Conservation (phyloP, 805 yeast species). For the Kazachstania kunashirensis region DNA sequence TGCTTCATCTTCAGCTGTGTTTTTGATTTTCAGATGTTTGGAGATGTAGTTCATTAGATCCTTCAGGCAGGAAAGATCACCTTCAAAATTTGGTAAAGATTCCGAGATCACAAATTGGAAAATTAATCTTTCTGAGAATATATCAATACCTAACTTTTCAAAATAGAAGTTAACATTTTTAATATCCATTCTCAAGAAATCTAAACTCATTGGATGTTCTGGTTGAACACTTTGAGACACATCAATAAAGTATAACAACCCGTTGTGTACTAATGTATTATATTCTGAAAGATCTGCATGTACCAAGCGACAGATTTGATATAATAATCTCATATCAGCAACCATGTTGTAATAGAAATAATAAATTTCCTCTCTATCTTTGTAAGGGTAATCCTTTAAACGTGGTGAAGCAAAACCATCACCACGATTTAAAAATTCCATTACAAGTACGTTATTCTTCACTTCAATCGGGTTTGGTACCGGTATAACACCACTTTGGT, state of each 20-base stretch:
- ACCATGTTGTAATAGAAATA: conserved; percentile 69
- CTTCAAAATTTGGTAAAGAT: conserved; percentile 33
- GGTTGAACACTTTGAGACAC: conserved; percentile 98
- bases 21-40: conserved; percentile 47
- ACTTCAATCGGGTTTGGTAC: conserved; percentile 88
- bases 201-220: conserved; percentile 93
- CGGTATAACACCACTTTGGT: conserved; percentile 66
- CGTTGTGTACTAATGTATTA: conserved; percentile 77
- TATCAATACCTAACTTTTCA: conserved; percentile 57
- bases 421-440: conserved; percentile 79
- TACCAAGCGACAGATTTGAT: conserved; percentile 78
- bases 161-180: conserved; percentile 90
- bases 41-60: conserved; percentile 32
- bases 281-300: conserved; percentile 97
- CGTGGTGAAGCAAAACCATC: conserved; percentile 87
- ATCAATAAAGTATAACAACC: conserved; percentile 76
- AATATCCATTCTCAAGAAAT: conserved; percentile 93
- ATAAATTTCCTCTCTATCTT: conserved; percentile 53
- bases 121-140: conserved; percentile 71
- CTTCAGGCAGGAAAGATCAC: conserved; percentile 25
- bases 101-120: conserved; percentile 66
- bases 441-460: conserved; percentile 81
- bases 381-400: conserved; percentile 71
- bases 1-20: conserved; percentile 42
- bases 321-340: conserved; percentile 77